Conservation (phyloP, 2,329 filamentous ascomycete species). For the Fusarium incarnatum region DNA sequence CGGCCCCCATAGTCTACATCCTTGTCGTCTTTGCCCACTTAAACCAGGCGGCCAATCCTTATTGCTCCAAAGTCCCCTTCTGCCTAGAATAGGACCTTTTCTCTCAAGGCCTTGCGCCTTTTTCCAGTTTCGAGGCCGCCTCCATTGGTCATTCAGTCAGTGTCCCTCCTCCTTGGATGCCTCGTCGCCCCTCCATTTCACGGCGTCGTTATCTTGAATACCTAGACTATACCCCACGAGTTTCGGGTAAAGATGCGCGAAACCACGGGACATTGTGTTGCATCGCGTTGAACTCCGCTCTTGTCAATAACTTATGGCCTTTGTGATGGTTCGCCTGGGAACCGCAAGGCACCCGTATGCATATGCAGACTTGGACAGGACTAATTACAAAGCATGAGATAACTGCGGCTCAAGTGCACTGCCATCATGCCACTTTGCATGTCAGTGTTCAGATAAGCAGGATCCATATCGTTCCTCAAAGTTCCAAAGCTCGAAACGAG, state of each 20-base stretch:
- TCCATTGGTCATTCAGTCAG: constrained; percentile 19
- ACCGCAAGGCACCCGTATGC: constrained; percentile 26
- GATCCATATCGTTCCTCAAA: neutral
- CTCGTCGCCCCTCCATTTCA: constrained; percentile 31
- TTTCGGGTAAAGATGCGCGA: constrained; percentile 27
- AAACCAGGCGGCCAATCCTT: constrained; percentile 34
- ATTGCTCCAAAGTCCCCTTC: constrained; percentile 32
- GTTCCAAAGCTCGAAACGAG: neutral
- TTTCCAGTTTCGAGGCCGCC: constrained; percentile 29
- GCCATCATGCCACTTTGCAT: constrained; percentile 28
- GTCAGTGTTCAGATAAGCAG: neutral
- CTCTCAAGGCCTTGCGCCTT: constrained; percentile 6
- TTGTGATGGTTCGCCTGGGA: constrained; percentile 17
- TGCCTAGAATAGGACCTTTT: constrained; percentile 40
- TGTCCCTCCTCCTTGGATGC: constrained; percentile 29
- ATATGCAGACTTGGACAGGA: constrained; percentile 8
- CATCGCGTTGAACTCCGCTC: constrained; percentile 23
- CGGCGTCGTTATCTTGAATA: constrained; percentile 17
- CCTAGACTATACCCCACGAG: constrained; percentile 8
- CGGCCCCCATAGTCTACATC: constrained; percentile 25
- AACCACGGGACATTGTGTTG: constrained; percentile 38
- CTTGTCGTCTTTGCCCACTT: constrained; percentile 25
- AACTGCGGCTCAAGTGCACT: constrained; percentile 18
- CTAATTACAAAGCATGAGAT: constrained; percentile 18
- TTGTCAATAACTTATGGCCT: neutral